phyloP scores from a whole-genome alignment of 139 green algal genomes.

The Chlorella ohadii region DNA sequence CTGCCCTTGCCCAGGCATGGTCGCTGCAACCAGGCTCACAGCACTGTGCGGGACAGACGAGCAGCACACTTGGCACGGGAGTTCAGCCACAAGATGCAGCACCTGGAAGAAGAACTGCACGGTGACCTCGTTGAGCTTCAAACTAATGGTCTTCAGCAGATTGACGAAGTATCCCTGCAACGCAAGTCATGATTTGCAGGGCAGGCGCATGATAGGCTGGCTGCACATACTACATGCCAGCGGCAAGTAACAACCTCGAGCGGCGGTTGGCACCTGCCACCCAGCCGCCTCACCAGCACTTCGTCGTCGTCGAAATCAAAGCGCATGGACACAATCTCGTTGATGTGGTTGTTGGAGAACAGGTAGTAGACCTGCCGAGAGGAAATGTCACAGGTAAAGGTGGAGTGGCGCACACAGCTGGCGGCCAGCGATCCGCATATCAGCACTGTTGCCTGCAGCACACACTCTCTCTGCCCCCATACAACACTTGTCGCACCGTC shows the following conservation, averaged over 20 bases:
- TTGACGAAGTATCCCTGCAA: conserved; percentile 95
- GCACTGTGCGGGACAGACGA: no score
- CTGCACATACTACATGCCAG: no score
- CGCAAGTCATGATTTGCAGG: no score
- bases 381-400: no score
- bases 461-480: no score
- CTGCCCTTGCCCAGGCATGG: no score
- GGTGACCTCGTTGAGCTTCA: conserved; percentile 91
- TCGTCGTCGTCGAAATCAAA: conserved; percentile 99
- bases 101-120: conserved; percentile 94
- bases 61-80: not conserved
- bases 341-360: conserved; percentile 98
- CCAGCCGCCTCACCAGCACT: conserved; percentile 74
- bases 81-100: not conserved
- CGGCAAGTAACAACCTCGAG: not conserved
- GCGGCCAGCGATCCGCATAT: no score
- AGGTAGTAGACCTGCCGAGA: conserved; percentile 83
- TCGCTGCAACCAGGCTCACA: no score
- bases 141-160: conserved; percentile 95
- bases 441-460: no score
- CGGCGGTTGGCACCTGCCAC: not conserved
- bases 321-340: conserved; percentile 88
- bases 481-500: conserved; percentile 38
- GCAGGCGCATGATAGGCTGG: no score
- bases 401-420: no score